Percentiles rank a stretch among this genome's conserved stretches.
These are phyloP conservation scores for Podila verticillata DNA, from an alignment of 192 early-diverging fungal species.

Conservation along the genomic window DNA sequence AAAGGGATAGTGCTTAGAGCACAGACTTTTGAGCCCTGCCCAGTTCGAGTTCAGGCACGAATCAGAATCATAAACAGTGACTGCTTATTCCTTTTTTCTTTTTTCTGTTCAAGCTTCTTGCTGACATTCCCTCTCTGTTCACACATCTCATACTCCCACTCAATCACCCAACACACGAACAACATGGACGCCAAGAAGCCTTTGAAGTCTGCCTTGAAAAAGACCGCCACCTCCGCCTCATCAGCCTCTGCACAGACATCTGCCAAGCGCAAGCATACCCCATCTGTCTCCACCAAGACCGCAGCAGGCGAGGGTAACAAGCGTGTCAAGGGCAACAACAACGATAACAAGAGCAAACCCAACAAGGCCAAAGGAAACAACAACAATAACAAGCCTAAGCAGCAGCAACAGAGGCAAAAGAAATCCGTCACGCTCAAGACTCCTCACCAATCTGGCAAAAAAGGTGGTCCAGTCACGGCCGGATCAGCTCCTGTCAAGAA, in stretches of 20 bases:
- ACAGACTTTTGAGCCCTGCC: not conserved
- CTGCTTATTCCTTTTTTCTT: constrained; percentile 37
- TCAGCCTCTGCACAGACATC: not conserved
- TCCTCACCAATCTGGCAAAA: constrained; percentile 4
- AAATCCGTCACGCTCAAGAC: constrained; percentile 14
- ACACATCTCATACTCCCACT: constrained; percentile 1
- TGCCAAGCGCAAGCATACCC: constrained; percentile 18
- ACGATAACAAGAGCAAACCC: not conserved
- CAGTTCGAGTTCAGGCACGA: not conserved
- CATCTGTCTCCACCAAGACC: constrained; percentile 2
- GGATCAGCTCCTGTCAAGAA: constrained; percentile 18
- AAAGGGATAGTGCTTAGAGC: not conserved
- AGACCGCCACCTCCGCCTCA: constrained; percentile 12
- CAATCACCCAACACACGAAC: constrained; percentile 10
- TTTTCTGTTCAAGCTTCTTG: constrained; percentile 5
- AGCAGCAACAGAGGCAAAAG: not conserved
- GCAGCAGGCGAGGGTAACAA: constrained; percentile 12
- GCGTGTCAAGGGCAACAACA: constrained; percentile 22
- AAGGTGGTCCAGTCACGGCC: constrained; percentile 10
- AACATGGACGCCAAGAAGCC: constrained; percentile 31
- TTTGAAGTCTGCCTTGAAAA: constrained; percentile 44
- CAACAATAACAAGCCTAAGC: constrained; percentile 11
- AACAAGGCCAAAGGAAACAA: constrained; percentile 8
- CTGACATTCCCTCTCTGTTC: not conserved
- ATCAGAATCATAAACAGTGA: constrained; percentile 32